Evolutionary conservation across 495 filamentous ascomycete species (phyloP).

Genomic region (Immersiella caudata): DNA sequence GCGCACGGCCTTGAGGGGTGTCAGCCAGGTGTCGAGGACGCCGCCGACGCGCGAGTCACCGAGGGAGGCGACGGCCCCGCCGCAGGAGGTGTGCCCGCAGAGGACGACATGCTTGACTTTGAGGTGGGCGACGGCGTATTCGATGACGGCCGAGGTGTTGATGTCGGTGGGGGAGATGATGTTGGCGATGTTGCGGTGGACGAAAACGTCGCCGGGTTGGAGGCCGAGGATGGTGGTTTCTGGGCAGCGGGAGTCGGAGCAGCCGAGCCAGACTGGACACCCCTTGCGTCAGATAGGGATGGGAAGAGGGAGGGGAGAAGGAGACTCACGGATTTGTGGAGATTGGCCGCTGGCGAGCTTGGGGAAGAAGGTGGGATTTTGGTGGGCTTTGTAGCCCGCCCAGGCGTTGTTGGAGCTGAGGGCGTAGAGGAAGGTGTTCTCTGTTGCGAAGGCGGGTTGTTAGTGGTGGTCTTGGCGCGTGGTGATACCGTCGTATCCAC

Average conservation of each 20-base stretch:
- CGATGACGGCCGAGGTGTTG: conserved; percentile 75
- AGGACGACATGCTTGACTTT: conserved; percentile 83
- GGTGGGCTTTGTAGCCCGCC: conserved; percentile 64
- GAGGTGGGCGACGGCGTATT: conserved; percentile 75
- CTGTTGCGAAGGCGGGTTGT: conserved; percentile 22
- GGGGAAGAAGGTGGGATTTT: conserved; percentile 74
- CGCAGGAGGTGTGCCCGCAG: conserved; percentile 82
- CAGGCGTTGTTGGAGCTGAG: conserved; percentile 71
- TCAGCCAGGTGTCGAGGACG: conserved; percentile 80
- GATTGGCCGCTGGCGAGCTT: conserved; percentile 68
- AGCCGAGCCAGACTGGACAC: conserved; percentile 78
- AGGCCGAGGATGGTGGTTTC: conserved; percentile 83
- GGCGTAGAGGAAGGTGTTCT: conserved; percentile 57
- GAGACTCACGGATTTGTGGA: conserved; percentile 67
- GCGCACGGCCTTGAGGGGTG: conserved; percentile 68
- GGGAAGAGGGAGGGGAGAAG: not conserved
- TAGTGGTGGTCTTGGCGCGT: not conserved
- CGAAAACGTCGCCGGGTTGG: conserved; percentile 86
- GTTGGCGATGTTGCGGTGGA: conserved; percentile 95
- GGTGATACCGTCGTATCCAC: not conserved
- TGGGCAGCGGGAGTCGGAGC: conserved; percentile 85
- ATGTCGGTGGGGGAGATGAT: conserved; percentile 77
- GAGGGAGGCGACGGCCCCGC: conserved; percentile 73
- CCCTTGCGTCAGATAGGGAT: too few relatives aligned
- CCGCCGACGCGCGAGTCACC: conserved; percentile 68